Evolutionary conservation across 2,329 filamentous ascomycete genomes (phyloP), one percentile per base, ranked within the genome.

Genomic region (Curvularia spicifera): DNA sequence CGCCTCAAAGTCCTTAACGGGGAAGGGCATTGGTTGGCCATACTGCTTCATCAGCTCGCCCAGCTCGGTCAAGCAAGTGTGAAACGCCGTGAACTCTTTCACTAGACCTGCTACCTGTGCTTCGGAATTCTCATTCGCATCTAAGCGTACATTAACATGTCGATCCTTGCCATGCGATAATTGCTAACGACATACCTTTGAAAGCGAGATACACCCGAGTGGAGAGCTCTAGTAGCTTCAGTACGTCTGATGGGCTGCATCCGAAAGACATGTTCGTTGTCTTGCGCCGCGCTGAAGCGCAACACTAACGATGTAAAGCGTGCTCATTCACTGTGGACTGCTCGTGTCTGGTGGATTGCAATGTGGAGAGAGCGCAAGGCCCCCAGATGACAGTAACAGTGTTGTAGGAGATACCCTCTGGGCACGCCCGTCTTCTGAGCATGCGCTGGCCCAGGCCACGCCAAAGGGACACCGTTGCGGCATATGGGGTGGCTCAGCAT

Each of bases 41-140:
- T 70, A 74, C 18, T 72, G 71, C 43, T 64, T 70, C 72, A 75
- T 73, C 12, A 74, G 57, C 51, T 70, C 65, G 18, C 66, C 70
- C 8, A 75, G 59, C 48, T 74, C 55, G 2, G 64, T 45, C 15
- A 75, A 63, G 40, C 71, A 74, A 39, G 62, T 59, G 42, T 73
- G 69, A 51, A 75, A 75, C n/a, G 61, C 58, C 2, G 64, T 63
- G 37, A 72, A 73, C 43, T 74, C 71, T 40, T 68, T 68, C 26
- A 75, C 67, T 39, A 75, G 67, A 15, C 57, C 68, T 35, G 65
- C 59, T n/a, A 75, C 72, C 50, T 75, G 72, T 13, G 67, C 65
- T 54, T 72, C 70, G 0, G 71, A 74, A 50, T 72, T 74, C 37
- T 74, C 70, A 50, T 75, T 74, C 18, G 72, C 71, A 72, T 73